phyloP scores from a whole-genome alignment of 306 rosid genomes.

The Morella rubra region DNA sequence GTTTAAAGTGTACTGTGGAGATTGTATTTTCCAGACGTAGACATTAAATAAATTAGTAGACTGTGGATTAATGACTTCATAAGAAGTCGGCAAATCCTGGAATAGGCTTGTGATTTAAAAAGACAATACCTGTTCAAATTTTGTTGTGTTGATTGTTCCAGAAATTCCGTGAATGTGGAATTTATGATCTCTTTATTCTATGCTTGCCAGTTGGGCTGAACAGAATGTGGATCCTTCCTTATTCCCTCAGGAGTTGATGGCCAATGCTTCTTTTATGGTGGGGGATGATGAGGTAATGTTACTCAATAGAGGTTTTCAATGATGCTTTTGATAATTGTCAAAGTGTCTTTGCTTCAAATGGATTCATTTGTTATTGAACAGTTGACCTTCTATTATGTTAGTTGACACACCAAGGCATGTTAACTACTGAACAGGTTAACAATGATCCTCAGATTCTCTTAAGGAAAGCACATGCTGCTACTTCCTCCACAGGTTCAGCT shows the following conservation, averaged over 20 bases:
- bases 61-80: neutral
- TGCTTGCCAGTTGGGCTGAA: slow-evolving; percentile 80
- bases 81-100: slow-evolving; percentile 2
- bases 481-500: slow-evolving; percentile 84
- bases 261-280: slow-evolving; percentile 59
- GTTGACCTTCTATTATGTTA: slow-evolving; percentile 15
- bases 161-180: slow-evolving; percentile 1
- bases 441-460: slow-evolving; percentile 77
- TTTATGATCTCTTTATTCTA: slow-evolving; percentile 12
- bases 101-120: neutral
- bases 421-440: slow-evolving; percentile 59
- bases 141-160: neutral
- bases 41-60: neutral
- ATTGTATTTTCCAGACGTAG: neutral
- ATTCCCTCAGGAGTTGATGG: slow-evolving; percentile 79
- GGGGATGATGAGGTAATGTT: slow-evolving; percentile 66
- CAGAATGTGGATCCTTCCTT: slow-evolving; percentile 82
- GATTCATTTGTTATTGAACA: neutral
- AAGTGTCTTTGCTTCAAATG: neutral
- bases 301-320: neutral
- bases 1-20: neutral
- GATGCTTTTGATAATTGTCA: no score
- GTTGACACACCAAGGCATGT: slow-evolving; percentile 21
- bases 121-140: neutral
- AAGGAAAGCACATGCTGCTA: slow-evolving; percentile 89